Evolutionary conservation across 1,284 basidiomycete species (phyloP), one percentile per base, ranked within the genome.

Genomic region (Boletus smithii): DNA sequence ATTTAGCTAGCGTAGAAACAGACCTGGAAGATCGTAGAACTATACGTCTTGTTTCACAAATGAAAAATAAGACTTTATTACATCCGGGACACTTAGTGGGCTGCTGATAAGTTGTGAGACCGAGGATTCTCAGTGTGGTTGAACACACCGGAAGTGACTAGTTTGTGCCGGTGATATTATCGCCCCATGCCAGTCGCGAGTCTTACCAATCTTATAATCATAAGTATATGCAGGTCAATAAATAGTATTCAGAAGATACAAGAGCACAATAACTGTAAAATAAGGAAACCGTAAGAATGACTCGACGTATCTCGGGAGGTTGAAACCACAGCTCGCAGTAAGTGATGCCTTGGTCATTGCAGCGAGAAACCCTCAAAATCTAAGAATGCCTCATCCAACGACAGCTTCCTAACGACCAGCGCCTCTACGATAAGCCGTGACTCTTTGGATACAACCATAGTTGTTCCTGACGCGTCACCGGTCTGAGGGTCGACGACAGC

Each of bases 391-490:
- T 88, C 87, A 47, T 85, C 82, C 3, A 84, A 58, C 9, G 81
- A 81, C 67, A 87, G 71, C 63, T 89, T 86, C 42, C 85, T 73
- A 13, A 88, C 81, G 3, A 90, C 83, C 24, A 90, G 73, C 2
- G 78, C 87, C 61, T 90, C 87, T n/a, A 89, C 85, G 39, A 90
- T 88, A 8, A 85, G 67, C 8, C 83, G 71, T 11, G 76, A 71
- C 43, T 73, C 71, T 9, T 61, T 42, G 17, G 39, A 31, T 17
- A 30, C 0, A 18, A 14, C n/a, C 7, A n/a, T 18, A 11, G 29
- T 38, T 16, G 38, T 33, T 10, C n/a, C 40, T 18, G 39, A 32
- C 10, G 2, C 0, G 6, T 50, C 46, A 26, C 10, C 49, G 49
- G 31, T 65, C 58, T 30, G 31, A 22, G 33, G 10, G 16, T 50